Conservation (phyloP, 2,329 filamentous ascomycete genomes). For the Ophiostoma fasciatum region DNA sequence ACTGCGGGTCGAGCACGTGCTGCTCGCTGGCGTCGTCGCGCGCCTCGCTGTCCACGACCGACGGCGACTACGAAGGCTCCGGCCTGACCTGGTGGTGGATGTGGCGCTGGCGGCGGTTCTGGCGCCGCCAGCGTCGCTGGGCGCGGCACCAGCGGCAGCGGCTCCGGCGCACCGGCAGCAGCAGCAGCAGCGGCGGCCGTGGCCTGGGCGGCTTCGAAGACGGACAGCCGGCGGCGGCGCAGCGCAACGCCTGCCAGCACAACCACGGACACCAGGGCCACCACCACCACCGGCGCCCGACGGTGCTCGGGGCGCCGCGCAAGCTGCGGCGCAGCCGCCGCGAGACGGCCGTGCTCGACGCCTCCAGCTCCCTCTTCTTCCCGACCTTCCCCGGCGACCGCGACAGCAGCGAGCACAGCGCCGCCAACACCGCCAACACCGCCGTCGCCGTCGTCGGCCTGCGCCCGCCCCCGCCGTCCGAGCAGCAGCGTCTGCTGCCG, state of each 20-base stretch:
- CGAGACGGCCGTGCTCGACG: slow-evolving; percentile 1
- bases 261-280: slow-evolving; percentile 5
- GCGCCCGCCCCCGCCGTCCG: slow-evolving; percentile 7
- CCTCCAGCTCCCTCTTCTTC: slow-evolving; percentile 8
- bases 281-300: slow-evolving; percentile 3
- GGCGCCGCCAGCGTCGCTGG: slow-evolving; percentile 5
- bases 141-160: slow-evolving; percentile 2
- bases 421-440: not conserved
- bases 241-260: slow-evolving; percentile 5
- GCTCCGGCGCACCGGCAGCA: not conserved
- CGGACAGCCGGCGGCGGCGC: no score
- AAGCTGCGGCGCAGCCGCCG: slow-evolving; percentile 7
- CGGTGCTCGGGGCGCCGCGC: slow-evolving; percentile 1
- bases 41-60: slow-evolving; percentile 1
- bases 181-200: not conserved
- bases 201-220: not conserved
- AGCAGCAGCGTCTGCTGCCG: slow-evolving; percentile 6
- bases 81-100: slow-evolving; percentile 9
- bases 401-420: slow-evolving; percentile 3
- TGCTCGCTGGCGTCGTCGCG: slow-evolving; percentile 6
- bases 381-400: not conserved
- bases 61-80: slow-evolving; percentile 7
- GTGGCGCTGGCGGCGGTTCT: slow-evolving; percentile 7
- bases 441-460: not conserved
- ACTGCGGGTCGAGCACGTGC: slow-evolving; percentile 8